Evolutionary conservation across 2,329 filamentous ascomycete species (phyloP).

Genomic region (Chaetomiaceae sp.): DNA sequence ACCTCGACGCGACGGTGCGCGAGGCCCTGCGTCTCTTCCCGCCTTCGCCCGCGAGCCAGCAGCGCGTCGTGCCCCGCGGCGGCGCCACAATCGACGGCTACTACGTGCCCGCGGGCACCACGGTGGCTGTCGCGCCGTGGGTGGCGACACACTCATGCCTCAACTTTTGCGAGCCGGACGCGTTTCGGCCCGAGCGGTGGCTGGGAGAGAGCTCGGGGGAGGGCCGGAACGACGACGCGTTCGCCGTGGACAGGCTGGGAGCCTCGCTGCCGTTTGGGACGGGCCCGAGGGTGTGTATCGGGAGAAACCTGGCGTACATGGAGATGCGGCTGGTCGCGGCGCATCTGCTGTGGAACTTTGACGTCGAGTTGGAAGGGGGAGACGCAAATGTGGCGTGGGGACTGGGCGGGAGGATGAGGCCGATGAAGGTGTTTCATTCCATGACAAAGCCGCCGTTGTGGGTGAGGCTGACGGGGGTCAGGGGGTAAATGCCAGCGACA

Average conservation of each 20-base stretch:
- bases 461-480: conserved; percentile 1
- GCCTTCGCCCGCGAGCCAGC: not conserved
- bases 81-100: not conserved
- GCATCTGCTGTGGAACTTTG: not conserved
- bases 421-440: conserved; percentile 4
- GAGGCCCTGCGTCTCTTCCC: conserved; percentile 3
- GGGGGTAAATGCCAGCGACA: too few relatives aligned
- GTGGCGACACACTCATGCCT: not conserved
- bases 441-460: conserved; percentile 9
- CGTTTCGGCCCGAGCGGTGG: not conserved
- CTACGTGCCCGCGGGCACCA: not conserved
- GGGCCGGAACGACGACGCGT: not conserved
- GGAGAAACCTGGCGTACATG: conserved; percentile 3
- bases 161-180: conserved; percentile 1
- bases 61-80: not conserved
- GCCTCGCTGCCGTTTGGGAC: conserved; percentile 3
- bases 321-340: conserved; percentile 3
- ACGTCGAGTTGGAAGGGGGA: not conserved
- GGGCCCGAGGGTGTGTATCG: conserved; percentile 1
- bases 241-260: not conserved
- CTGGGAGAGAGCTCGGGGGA: not conserved
- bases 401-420: not conserved
- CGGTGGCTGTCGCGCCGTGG: not conserved
- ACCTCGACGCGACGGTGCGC: not conserved
- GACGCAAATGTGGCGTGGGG: not conserved